Base-by-base conservation (phyloP, 1,284 basidiomycete species). In the Pseudozyma pruni region DNA sequence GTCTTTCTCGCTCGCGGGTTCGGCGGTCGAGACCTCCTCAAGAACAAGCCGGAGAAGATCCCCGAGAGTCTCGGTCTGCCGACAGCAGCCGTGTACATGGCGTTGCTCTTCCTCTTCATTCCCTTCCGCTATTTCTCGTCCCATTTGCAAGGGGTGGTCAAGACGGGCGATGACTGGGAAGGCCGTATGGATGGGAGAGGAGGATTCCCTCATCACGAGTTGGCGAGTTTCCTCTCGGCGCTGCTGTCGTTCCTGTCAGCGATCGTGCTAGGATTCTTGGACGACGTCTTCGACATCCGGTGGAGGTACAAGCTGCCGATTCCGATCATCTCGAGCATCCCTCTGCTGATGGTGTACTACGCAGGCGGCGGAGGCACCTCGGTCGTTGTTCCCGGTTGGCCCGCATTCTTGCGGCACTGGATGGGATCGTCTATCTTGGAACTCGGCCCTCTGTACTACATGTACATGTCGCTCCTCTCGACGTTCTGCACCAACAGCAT, bases 261-360 rank as follows among this genome's bases (percentile, higher is more conserved):
- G 0, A 94, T 93, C 0, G 87, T 98, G 67, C 88, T 98, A 2
- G 95, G 96, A 9, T 97, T 98, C 79, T 86, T 98, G 43, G 96
- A 99, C 80, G 96, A 99, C 83, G 88, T 98, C 1, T 98, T 98
- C 76, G 96, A 99, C 82, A 98, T 99, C 72, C 89, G 96, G 11
- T 99, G 96, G 96, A 85, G 96, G 61, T 93, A 98, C 85, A 99
- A 99, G 83, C 84, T 99, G 8, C 96, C 96, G 0, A 96, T 99
- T 52, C 96, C 80, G 3, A 88, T 99, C 77, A 91, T 99, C 56
- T 93, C 93, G 0, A 92, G 92, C 16, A 92, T 98, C 19, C 96
- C 96, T 1, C 87, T 98, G 20, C 86, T 99, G 31, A 90, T 98
- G 83, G 94, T 98, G 3, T 99, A 98, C 84, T 95, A 92, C 81